Evolutionary conservation across 768 basidiomycete species (phyloP).

Genomic region (Leucocoprinus sp.): DNA sequence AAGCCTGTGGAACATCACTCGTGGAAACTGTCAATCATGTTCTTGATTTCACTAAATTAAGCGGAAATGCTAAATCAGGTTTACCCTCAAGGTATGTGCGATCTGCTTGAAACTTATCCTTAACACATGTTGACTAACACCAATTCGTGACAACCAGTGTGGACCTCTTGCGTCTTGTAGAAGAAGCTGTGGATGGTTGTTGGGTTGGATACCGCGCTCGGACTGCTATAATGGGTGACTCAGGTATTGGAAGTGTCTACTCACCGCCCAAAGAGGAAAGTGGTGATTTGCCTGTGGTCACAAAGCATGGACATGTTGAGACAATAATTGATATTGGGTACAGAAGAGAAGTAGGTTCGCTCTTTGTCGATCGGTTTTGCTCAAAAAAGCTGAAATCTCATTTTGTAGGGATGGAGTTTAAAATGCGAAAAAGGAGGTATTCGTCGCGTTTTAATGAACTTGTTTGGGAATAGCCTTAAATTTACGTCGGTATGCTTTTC

Average conservation of each 20-base stretch:
- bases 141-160: constrained; percentile 32
- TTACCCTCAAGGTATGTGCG: constrained; percentile 49
- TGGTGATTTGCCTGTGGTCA: constrained; percentile 29
- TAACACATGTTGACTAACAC: constrained; percentile 5
- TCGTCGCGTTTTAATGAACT: constrained; percentile 86
- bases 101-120: not conserved
- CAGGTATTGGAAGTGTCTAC: constrained; percentile 89
- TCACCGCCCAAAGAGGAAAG: constrained; percentile 66
- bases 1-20: constrained; percentile 91
- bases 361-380: not conserved
- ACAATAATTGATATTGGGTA: constrained; percentile 82
- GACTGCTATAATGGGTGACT: constrained; percentile 55
- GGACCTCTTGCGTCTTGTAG: constrained; percentile 73
- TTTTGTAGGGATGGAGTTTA: constrained; percentile 68
- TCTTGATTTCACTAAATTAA: constrained; percentile 91
- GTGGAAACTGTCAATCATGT: constrained; percentile 98
- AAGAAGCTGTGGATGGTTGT: constrained; percentile 87
- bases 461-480: constrained; percentile 91
- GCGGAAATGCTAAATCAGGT: constrained; percentile 74
- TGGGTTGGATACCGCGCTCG: constrained; percentile 91
- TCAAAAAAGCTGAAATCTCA: not conserved
- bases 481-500: constrained; percentile 63
- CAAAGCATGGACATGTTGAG: constrained; percentile 55
- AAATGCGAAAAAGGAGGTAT: constrained; percentile 91
- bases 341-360: constrained; percentile 47